Percentiles rank a stretch among this genome's conserved stretches.
These are phyloP conservation scores for Scutellaria galericulata DNA, from an alignment of 257 asterid species.

Conservation along the genomic window DNA sequence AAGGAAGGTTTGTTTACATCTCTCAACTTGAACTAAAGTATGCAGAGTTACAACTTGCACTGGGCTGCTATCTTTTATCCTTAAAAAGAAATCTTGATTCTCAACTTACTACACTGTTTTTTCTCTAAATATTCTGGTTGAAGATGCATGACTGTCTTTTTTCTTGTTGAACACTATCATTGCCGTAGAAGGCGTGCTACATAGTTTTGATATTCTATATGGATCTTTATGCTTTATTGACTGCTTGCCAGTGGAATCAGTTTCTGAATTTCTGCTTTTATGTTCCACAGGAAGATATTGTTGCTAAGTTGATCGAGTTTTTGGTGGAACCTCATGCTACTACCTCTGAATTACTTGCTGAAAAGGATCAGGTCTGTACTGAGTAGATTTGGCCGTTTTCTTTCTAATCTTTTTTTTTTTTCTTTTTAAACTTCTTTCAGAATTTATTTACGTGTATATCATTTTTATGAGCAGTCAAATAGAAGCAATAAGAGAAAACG, in stretches of 20 bases:
- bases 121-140: slow-evolving; percentile 10
- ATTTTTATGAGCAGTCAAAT: slow-evolving; percentile 52
- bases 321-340: slow-evolving; percentile 80
- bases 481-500: slow-evolving; percentile 81
- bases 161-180: not conserved
- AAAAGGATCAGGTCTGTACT: slow-evolving; percentile 69
- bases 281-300: slow-evolving; percentile 71
- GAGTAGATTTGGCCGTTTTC: not conserved
- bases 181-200: not conserved
- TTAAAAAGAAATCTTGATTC: slow-evolving; percentile 5
- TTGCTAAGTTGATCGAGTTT: slow-evolving; percentile 73
- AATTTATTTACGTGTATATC: not conserved
- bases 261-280: slow-evolving; percentile 10
- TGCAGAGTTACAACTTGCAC: slow-evolving; percentile 20
- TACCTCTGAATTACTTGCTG: slow-evolving; percentile 64
- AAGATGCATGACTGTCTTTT: slow-evolving; percentile 7
- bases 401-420: not conserved
- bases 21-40: slow-evolving; percentile 18
- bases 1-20: slow-evolving; percentile 70
- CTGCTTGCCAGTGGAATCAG: not conserved
- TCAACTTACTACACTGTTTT: not conserved
- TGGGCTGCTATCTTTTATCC: slow-evolving; percentile 5
- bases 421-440: slow-evolving; percentile 5
- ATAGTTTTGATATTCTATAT: not conserved
- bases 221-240: slow-evolving; percentile 18